Conservation (phyloP, 305 asterid genomes). For the Fraxinus latifolia region DNA sequence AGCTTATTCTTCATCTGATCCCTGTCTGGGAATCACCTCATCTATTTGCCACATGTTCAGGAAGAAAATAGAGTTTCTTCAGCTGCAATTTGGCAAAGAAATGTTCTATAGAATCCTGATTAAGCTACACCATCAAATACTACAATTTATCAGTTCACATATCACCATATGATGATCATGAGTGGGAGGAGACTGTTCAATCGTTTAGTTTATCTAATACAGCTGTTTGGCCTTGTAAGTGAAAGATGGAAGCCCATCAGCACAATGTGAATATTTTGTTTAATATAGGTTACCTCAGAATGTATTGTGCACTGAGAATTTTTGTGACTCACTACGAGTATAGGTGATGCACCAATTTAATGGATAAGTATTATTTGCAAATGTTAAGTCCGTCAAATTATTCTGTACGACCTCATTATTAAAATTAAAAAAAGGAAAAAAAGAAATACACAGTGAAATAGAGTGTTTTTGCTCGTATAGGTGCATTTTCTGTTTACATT, state of each 20-base stretch:
- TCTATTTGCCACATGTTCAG: background rate
- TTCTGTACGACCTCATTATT: background rate
- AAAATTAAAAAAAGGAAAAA: background rate
- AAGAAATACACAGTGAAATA: background rate
- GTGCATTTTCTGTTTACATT: background rate
- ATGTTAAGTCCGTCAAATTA: background rate
- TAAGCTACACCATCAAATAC: background rate
- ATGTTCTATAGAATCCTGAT: background rate
- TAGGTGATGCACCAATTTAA: background rate
- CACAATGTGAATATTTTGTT: background rate
- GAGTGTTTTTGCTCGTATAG: background rate
- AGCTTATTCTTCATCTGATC: background rate
- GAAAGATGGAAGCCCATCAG: background rate
- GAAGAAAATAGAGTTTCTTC: background rate
- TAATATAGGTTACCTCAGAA: background rate
- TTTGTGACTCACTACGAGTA: background rate
- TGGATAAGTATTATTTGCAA: background rate
- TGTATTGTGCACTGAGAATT: slow-evolving; percentile 1
- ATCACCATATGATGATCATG: background rate
- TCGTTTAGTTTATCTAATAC: background rate
- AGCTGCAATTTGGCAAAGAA: background rate
- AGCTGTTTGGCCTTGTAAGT: background rate
- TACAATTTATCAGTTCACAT: background rate
- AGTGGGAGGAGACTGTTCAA: background rate
- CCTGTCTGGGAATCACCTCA: background rate